Conservation (phyloP, 495 filamentous ascomycete species). For the Penicillium flavigenum region DNA sequence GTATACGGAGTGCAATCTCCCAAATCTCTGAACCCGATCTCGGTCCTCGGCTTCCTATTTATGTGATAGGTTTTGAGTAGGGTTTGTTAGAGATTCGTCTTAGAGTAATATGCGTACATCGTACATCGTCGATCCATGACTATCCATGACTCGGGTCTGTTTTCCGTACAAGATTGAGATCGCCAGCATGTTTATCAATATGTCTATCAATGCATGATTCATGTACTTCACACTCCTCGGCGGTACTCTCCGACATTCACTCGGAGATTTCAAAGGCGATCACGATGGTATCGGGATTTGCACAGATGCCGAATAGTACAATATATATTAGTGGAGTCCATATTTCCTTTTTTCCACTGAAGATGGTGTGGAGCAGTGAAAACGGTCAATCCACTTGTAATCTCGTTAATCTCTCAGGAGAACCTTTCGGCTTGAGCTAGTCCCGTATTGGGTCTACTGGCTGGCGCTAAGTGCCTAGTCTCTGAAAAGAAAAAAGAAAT, state of each 20-base stretch:
- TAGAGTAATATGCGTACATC: no score
- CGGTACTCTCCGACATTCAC: no score
- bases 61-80: constrained; percentile 7
- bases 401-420: constrained; percentile 11
- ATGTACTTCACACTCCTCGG: no score
- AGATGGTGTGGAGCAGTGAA: constrained; percentile 18
- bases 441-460: background rate
- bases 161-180: background rate
- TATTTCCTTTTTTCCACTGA: constrained; percentile 17
- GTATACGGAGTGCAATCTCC: background rate
- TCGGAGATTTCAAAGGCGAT: no score
- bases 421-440: background rate
- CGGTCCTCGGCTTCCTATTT: constrained; percentile 6
- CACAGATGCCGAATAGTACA: constrained; percentile 1
- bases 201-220: no score
- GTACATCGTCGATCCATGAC: background rate
- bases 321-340: constrained; percentile 16
- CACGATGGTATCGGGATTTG: constrained; percentile 20
- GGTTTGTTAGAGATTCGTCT: no score
- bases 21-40: background rate
- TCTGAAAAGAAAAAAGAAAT: no score
- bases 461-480: background rate
- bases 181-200: background rate
- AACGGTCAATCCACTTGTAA: constrained; percentile 19
- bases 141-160: background rate